A percentile compares a stretch with the other conserved stretches of the same genome.
Conservation (phyloP, 2,329 filamentous ascomycete species). For the Incumbomyces delicatus region DNA sequence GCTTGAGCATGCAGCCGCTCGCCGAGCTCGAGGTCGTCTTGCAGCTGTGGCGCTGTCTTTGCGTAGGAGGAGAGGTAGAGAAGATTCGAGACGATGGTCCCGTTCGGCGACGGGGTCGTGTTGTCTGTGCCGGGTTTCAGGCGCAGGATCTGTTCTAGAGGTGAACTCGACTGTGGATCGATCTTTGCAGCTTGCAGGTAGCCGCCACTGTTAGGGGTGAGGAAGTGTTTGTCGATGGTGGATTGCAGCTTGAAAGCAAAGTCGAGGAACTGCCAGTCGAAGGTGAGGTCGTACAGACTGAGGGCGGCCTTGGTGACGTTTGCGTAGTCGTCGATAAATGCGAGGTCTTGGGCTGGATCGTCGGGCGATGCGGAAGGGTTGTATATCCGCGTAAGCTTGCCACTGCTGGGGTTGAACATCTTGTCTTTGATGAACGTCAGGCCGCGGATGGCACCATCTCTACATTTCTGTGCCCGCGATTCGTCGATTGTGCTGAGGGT, state of each 20-base stretch:
- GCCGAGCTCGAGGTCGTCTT: slow-evolving; percentile 1
- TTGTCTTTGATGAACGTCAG: slow-evolving; percentile 62
- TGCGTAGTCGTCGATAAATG: slow-evolving; percentile 91
- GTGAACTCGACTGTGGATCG: neutral
- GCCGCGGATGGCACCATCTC: slow-evolving; percentile 56
- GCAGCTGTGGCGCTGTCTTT: slow-evolving; percentile 6
- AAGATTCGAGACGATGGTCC: slow-evolving; percentile 76
- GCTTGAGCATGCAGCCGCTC: slow-evolving; percentile 42
- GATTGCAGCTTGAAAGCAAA: slow-evolving; percentile 74
- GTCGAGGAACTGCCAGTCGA: slow-evolving; percentile 62
- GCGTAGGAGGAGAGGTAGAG: slow-evolving; percentile 61
- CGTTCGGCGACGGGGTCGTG: slow-evolving; percentile 81
- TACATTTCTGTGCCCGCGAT: slow-evolving; percentile 50
- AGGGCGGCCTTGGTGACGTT: slow-evolving; percentile 76
- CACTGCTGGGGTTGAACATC: slow-evolving; percentile 57
- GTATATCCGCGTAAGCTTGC: slow-evolving; percentile 52
- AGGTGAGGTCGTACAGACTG: slow-evolving; percentile 74
- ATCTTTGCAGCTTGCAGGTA: slow-evolving; percentile 30
- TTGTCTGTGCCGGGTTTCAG: slow-evolving; percentile 95
- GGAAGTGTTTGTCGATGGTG: slow-evolving; percentile 67
- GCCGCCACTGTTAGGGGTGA: slow-evolving; percentile 45
- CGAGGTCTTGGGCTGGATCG: slow-evolving; percentile 45
- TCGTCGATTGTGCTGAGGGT: slow-evolving; percentile 54
- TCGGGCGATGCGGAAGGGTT: neutral
- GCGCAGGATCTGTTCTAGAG: slow-evolving; percentile 44